Base-by-base conservation (phyloP, 768 basidiomycete species). In the Leccinum fibrillosum region DNA sequence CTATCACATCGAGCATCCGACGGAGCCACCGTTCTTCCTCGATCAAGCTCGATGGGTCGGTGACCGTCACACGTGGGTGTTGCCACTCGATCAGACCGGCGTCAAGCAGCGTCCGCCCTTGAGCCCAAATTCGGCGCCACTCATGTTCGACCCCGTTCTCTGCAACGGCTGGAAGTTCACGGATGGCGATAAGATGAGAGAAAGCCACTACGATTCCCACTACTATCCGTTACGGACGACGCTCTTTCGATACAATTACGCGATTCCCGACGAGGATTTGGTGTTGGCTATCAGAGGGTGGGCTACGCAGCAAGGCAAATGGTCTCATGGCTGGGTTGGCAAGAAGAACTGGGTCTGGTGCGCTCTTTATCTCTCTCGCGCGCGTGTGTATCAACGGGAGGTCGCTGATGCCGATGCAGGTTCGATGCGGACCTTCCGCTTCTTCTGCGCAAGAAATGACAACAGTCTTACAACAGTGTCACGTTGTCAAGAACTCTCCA, bases 41-140 rank as follows among this genome's bases (percentile, higher is more conserved):
- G 32, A 56, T 25, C 30, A 62, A 2, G 37, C n/a, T 2, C 70
- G 78, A 15, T 72, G 64, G 67, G 64, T 78, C 1, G 66, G 67
- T 2, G 77, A 79, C 42, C 35, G 35, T 0, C 32, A 62, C 30
- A 68, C 69, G 42, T 76, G 75, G 74, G 64, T 59, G 1, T 26
- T 77, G 12, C 67, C 69, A 0, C 55, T 78, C 13, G 64, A 73
- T 45, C 69, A 59, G 17, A 53, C 55, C 0, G 62, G 59, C 5
- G 49, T 66, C 23, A 45, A 49, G 25, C 30, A 7, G 5, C 68
- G 69, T 5, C 57, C 57, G 1, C 45, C 63, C 0, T 17, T 56
- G 54, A 63, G 61, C 19, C n/a, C 9, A 2, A 19, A 59, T 1
- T 70, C 69, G 0, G 51, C 25, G 2, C 56, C 52, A 5, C 56